Base-by-base conservation (phyloP, 1,284 basidiomycete genomes). In the Cystobasidium sp. region DNA sequence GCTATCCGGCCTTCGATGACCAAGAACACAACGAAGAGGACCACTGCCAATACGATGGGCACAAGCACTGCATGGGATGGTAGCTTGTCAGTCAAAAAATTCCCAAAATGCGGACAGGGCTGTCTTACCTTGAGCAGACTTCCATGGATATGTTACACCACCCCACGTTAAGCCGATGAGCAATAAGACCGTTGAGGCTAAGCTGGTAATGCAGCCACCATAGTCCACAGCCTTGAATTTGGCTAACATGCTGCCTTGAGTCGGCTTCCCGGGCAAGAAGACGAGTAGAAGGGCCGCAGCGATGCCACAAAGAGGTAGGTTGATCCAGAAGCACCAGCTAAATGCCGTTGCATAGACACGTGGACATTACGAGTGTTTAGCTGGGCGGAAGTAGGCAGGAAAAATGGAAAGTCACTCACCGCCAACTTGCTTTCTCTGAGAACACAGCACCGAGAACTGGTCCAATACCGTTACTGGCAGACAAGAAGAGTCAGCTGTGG, bases 1-100 rank as follows among this genome's bases (percentile, higher is more conserved):
- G 90, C 88, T 1, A 88, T 84, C 79, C 87, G 89, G 85, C 88
- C 88, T 82, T 93, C 91, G 85, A 89, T 90, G n/a, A 88, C 66
- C 67, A 89, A 86, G 81, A 92, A 92, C 0, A 89, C 70, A 0
- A 78, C 82, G 10, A 88, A 81, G 0, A 89, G 84, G 3, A 87
- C 77, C 10, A 87, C 76, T 0, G 90, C 89, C 0, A 87, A 85
- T 58, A 87, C 81, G 1, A 92, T 81, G 0, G 89, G 87, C 0
- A 85, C 89, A 20, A 91, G 82, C 14, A 91, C 88, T 70, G 44
- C 49, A 55, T 0, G 87, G 83, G 5, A 31, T 31, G 31, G 0
- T 88, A 85, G 0, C 89, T 90, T 7, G 81, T 83, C 89, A 89
- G 90, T 4, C 89, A 86, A 77, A 51, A 37, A 6, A 14, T 41